Base-by-base conservation (phyloP, 2,329 filamentous ascomycete genomes). In the Dendryphion nanum region DNA sequence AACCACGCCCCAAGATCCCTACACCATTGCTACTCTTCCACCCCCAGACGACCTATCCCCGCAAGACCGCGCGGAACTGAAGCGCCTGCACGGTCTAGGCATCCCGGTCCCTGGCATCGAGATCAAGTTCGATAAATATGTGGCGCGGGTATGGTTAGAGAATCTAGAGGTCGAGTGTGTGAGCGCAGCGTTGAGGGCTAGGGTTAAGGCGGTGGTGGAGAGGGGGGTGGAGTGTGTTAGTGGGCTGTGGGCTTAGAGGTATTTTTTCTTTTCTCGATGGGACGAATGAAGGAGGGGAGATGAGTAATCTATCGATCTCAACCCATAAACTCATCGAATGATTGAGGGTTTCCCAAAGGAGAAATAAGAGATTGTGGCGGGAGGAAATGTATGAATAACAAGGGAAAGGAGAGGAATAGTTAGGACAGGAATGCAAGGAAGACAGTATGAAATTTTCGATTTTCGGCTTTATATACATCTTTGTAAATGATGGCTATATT, bases 121-220 rank as follows among this genome's bases (percentile, higher is more conserved):
- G 45, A 89, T 98, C 66, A 83, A 79, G 55, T 85, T 96, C 4
- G 91, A 97, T 55, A 93, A 88, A 69, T 84, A 89, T 68, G 75
- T 85, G 37, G 93, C 91, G 5, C 86, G 81, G 45, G 84, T 98
- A 5, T 97, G 91, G 90, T 72, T 98, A 26, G 93, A 97, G 73
- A 82, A 86, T 51, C 68, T 97, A 30, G 89, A 95, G 53, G 86
- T 98, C 4, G 93, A 97, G 67, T 94, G 89, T 63, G 71, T 71
- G 38, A 89, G 89, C 48, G 80, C 82, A 47, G 81, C 88, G 14
- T 79, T 95, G 57, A 82, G 82, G 32, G 91, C 95, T 64, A 77
- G 93, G 41, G 87, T 98, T 4, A 79, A 85, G 52, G 89, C 88
- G 1, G 89, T 98, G 6, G 86, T 96, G 8, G 91, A 97, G 65